Base-by-base conservation (phyloP, 306 rosid genomes). In the Lotus japonicus region DNA sequence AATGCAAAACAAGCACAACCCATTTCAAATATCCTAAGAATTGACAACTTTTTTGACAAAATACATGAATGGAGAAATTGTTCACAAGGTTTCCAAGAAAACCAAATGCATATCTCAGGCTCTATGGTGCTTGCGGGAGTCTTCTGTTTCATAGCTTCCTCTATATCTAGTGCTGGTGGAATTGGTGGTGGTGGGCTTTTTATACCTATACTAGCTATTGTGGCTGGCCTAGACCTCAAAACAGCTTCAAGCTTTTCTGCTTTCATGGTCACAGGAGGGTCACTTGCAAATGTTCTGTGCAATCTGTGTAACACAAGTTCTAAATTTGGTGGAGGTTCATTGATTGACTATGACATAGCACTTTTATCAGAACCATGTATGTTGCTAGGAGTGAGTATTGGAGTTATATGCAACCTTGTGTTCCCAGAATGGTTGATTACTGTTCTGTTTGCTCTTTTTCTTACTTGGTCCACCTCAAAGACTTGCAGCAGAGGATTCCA, bases 211-310 rank as follows among this genome's bases (percentile, higher is more conserved):
- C 62, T 92, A 14, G 82, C 88, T 1, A 71, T 92, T 56, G 79
- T 84, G 12, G 86, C 92, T 5, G 85, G 90, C 9, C 15, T 89
- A 1, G 97, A 92, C 85, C 96, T 89, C 70, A 85, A 86, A 84
- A 79, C 85, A 49, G 97, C 97, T 56, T 92, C 97, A 0, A 80
- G 86, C 26, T 72, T 92, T 18, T 87, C 97, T 3, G 96, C 97
- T 70, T 92, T 89, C 68, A 89, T 92, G 95, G 97, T 91, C 83
- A 88, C 97, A 0, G 97, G 97, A 26, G 94, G 96, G 18, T 89
- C 96, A 19, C n/a, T 77, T 36, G 94, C 97, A 19, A 92, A 92
- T 77, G 90, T 92, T 11, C 33, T 84, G 6, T 82, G 53, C 78
- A 82, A 84, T 76, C 41, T 91, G 39, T 81, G 66, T 69, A 18